These are phyloP conservation scores for Carex myosuroides DNA, from an alignment of 176 grass and related monocot genomes.

Conservation along the genomic window DNA sequence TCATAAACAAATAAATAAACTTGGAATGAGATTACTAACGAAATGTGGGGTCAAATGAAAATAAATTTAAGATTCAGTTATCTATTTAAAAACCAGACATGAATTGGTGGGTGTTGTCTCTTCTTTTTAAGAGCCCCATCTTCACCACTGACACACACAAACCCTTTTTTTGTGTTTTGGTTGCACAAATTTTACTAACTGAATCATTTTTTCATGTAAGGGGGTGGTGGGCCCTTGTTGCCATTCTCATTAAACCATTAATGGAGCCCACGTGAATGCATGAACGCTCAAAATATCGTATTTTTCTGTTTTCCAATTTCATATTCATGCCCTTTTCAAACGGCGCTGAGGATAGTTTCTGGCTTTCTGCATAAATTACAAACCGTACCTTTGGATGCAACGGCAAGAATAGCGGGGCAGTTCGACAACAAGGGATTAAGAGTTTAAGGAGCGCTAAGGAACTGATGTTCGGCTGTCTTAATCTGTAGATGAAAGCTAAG, in stretches of 20 bases:
- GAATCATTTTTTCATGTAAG: neutral
- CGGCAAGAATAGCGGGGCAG: too few species aligned
- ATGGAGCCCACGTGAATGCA: slow-evolving; percentile 2
- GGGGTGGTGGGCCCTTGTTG: neutral
- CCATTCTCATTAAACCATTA: slow-evolving; percentile 7
- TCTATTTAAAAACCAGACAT: neutral
- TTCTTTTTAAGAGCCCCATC: neutral
- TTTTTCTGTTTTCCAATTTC: neutral
- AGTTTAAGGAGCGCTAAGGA: too few species aligned
- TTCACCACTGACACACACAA: neutral
- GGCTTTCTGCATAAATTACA: too few species aligned
- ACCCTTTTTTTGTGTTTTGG: neutral
- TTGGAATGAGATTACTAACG: neutral
- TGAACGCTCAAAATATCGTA: neutral
- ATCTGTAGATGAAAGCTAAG: too few species aligned
- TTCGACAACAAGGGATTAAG: too few species aligned
- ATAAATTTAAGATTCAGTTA: neutral
- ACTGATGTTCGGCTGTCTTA: too few species aligned
- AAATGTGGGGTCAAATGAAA: neutral
- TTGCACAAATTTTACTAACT: neutral
- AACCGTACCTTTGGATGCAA: too few species aligned
- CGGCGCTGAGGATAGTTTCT: too few species aligned
- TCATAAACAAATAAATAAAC: neutral
- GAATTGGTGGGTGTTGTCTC: neutral
- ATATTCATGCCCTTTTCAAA: neutral